Evolutionary conservation across 176 grass and related monocot genomes (phyloP), one percentile per base, ranked within the genome.

Genomic region (Pontederia crassipes): DNA sequence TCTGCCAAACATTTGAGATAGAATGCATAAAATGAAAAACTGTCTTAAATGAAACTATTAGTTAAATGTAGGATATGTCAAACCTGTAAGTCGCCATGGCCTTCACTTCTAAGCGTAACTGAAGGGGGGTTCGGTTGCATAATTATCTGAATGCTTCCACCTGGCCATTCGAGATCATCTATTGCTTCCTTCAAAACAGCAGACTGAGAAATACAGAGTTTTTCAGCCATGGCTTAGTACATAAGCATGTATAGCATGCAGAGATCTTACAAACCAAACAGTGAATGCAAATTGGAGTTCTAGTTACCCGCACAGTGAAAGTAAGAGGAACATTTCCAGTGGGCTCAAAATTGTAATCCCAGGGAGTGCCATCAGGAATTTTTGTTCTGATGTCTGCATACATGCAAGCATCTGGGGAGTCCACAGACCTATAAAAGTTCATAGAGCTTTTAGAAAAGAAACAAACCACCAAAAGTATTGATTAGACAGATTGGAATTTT

Each of bases 311-410:
- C 20, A 83, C 77, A 28, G 94, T 93, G 74, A 89, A 98, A 59
- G 69, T 89, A 59, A 92, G 71, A 26, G 81, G 88, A 57, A 75
- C 80, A 77, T 79, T 92, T 70, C 77, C 82, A 2, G 72, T 69
- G 47, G 73, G 84, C 55, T 92, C 84, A 83, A 83, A 98, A 79
- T 92, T 66, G 74, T 79, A 98, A 66, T 89, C 88, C 88, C 94
- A 86, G 4, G 94, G 68, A 54, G 92, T 26, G 51, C 88, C 86
- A 56, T 98, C 94, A 17, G 94, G 94, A 70, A 98, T 93, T 83
- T 88, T 98, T 17, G 94, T 98, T 83, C 88, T 92, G 72, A 98
- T 98, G 78, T 92, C 88, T 55, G 93, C 84, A 72, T 92, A 88
- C 28, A 89, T 60, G 46, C 93, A 98, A 73, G 79, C 74, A 76